These are phyloP conservation scores for Rhodotorula sp. DNA, from an alignment of 1,284 basidiomycete genomes.

Conservation along the genomic window DNA sequence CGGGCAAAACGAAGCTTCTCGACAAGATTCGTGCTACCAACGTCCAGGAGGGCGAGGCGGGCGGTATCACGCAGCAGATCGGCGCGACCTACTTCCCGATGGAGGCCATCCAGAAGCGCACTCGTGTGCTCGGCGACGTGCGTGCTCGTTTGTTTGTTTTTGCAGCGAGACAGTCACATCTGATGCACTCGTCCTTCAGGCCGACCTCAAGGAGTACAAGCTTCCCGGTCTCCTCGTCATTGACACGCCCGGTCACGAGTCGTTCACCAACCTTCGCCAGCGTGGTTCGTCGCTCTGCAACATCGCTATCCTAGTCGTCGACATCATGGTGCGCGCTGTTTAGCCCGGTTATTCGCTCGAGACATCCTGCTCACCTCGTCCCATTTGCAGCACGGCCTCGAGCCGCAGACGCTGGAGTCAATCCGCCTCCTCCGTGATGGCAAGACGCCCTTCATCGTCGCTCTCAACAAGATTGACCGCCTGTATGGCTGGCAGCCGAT, in stretches of 20 bases:
- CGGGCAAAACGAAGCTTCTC: conserved; percentile 96
- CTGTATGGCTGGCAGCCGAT: conserved; percentile 93
- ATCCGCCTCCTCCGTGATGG: conserved; percentile 87
- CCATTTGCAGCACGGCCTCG: conserved; percentile 77
- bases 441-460: conserved; percentile 99
- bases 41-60: conserved; percentile 98
- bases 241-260: conserved; percentile 99
- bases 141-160: background rate
- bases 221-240: conserved; percentile 95
- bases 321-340: conserved; percentile 78
- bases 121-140: conserved; percentile 80
- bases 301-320: conserved; percentile 97
- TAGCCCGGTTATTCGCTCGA: background rate
- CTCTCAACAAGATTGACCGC: conserved; percentile 99
- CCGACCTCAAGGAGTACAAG: conserved; percentile 86
- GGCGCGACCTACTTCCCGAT: conserved; percentile 99
- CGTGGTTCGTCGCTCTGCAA: conserved; percentile 98
- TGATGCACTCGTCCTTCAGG: conserved; percentile 54
- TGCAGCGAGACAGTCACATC: too few relatives aligned
- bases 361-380: conserved; percentile 20
- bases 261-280: conserved; percentile 94
- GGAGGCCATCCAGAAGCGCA: conserved; percentile 93
- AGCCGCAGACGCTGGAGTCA: conserved; percentile 96
- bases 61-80: conserved; percentile 99
- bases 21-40: conserved; percentile 99